Evolutionary conservation across 352 stramenopile species (phyloP), one percentile per base, ranked within the genome.

Genomic region (Pythium periplocum): DNA sequence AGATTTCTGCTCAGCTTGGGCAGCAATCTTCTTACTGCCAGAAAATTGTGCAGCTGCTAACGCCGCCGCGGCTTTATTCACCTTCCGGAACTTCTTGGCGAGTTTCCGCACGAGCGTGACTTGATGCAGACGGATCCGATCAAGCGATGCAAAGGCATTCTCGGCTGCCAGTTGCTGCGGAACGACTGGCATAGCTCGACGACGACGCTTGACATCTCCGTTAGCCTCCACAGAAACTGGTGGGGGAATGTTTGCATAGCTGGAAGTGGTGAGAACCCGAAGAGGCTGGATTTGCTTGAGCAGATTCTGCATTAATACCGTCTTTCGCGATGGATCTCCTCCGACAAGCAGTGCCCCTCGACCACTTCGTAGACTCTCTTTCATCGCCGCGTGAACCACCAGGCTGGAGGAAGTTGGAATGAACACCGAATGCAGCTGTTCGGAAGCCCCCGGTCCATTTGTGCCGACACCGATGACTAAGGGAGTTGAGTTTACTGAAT

Each of bases 71-170:
- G 49, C 51, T 60, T 75, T 62, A 37, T 64, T 60, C 31, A 67
- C 53, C 43, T 60, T 67, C 1, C 62, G 62, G 33, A 71, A 64
- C 4, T 48, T 44, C 30, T 66, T 67, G 1, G 59, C 62, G 10
- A 71, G 37, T 35, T 51, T 33, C 10, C 46, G 49, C 2, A 67
- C 62, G 11, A 71, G 51, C 4, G 48, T 57, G 12, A 71, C 53
- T 48, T 71, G 62, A 42, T 71, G 62, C 42, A 71, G 17, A 31
- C 62, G 62, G 45, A 71, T 67, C 9, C 62, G 49, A 39, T 67
- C 59, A 6, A 67, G 38, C 5, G 68, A 63, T 0, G 66, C 59
- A 8, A 56, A 64, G 5, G 45, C 45, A 35, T 54, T 61, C 2
- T 61, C 45, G 1, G 42, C 31, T 37, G 39, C 33, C 31, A 44